A percentile compares a stretch with the other conserved stretches of the same genome.
Evolutionary conservation across 371 early-diverging fungal species (phyloP).

Genomic region (Sporodiniella umbellata): DNA sequence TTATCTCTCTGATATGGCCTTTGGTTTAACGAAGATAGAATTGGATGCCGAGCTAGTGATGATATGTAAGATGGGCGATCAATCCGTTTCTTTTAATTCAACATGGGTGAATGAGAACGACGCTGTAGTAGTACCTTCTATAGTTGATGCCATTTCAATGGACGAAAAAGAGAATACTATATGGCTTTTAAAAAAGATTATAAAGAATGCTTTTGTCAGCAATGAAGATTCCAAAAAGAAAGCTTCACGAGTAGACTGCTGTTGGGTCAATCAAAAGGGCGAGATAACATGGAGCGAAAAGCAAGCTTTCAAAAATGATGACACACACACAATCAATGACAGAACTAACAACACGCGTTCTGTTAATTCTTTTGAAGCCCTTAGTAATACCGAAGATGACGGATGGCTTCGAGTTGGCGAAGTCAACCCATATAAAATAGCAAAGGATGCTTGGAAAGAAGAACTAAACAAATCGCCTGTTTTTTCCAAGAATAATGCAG

Average conservation of each 20-base stretch:
- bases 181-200: constrained; percentile 43
- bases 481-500: background rate
- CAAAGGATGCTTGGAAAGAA: constrained; percentile 11
- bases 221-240: constrained; percentile 12
- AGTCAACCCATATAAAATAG: constrained; percentile 13
- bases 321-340: background rate
- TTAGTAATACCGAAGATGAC: constrained; percentile 22
- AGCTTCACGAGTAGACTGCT: constrained; percentile 53
- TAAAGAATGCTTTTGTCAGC: constrained; percentile 26
- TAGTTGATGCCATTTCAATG: constrained; percentile 38
- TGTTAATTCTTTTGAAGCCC: constrained; percentile 22
- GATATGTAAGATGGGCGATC: constrained; percentile 29
- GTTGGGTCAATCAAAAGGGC: constrained; percentile 58
- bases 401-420: constrained; percentile 31
- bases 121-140: constrained; percentile 43
- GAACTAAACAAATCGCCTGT: background rate
- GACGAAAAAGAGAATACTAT: constrained; percentile 49
- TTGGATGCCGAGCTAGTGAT: constrained; percentile 40
- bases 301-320: background rate
- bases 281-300: constrained; percentile 49
- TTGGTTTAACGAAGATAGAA: constrained; percentile 53
- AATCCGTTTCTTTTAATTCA: constrained; percentile 37
- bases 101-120: constrained; percentile 58
- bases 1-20: constrained; percentile 49
- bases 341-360: background rate